A percentile compares a stretch with the other conserved stretches of the same genome.
phyloP scores from a whole-genome alignment of 1,284 basidiomycete species.

The Ceratobasidium sp. region DNA sequence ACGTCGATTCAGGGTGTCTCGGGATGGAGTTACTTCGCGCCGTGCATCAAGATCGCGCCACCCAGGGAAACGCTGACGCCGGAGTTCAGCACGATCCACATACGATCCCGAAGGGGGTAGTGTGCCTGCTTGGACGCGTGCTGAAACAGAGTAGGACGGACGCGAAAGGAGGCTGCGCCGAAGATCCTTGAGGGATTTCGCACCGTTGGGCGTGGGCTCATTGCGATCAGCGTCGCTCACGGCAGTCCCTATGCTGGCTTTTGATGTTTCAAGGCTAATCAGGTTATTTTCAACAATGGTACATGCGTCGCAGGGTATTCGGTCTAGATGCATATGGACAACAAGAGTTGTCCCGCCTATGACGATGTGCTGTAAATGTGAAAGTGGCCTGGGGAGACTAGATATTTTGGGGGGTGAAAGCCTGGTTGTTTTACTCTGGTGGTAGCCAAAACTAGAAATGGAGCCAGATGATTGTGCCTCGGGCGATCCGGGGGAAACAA shows the following conservation, averaged over 20 bases:
- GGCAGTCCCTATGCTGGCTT: not conserved
- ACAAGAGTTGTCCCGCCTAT: slow-evolving; percentile 72
- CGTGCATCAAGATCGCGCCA: slow-evolving; percentile 36
- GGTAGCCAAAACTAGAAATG: slow-evolving; percentile 13
- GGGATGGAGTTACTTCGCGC: slow-evolving; percentile 32
- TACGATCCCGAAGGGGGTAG: slow-evolving; percentile 11
- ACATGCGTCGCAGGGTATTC: slow-evolving; percentile 66
- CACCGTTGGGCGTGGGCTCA: not conserved
- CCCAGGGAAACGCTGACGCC: slow-evolving; percentile 38
- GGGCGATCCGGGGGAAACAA: slow-evolving; percentile 29
- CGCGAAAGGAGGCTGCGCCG: slow-evolving; percentile 22
- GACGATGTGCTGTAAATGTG: slow-evolving; percentile 67
- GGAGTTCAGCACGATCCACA: slow-evolving; percentile 41
- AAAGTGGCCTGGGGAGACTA: slow-evolving; percentile 67
- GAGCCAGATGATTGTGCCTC: slow-evolving; percentile 11
- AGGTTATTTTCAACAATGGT: slow-evolving; percentile 59
- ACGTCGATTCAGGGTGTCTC: slow-evolving; percentile 44
- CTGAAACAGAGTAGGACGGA: slow-evolving; percentile 17
- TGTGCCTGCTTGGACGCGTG: not conserved
- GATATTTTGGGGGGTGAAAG: slow-evolving; percentile 68
- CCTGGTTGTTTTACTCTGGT: slow-evolving; percentile 53
- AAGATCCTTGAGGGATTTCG: slow-evolving; percentile 8
- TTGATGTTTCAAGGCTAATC: slow-evolving; percentile 51
- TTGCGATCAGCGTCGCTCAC: not conserved
- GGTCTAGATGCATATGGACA: slow-evolving; percentile 66